These are phyloP conservation scores for Cupressus sempervirens DNA, from an alignment of 75 land plant species.

Conservation along the genomic window DNA sequence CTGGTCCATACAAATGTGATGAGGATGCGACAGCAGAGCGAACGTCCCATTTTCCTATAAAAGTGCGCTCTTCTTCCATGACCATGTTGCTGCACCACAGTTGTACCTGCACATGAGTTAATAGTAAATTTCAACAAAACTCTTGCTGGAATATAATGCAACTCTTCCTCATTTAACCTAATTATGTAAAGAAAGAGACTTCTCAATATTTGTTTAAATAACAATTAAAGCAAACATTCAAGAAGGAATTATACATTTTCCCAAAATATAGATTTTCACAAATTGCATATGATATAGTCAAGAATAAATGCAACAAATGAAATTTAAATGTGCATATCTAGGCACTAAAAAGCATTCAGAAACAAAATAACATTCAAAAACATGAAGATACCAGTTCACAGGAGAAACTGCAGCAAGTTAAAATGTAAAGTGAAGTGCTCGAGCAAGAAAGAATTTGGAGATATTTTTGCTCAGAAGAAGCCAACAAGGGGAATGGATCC, in stretches of 20 bases:
- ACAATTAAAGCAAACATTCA: no score
- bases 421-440: background rate
- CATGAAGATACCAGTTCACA: background rate
- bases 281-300: no score
- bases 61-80: slow-evolving; percentile 65
- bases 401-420: background rate
- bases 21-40: slow-evolving; percentile 42
- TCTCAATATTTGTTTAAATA: background rate
- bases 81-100: slow-evolving; percentile 87
- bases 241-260: no score
- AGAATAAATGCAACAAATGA: no score
- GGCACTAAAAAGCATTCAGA: no score
- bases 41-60: slow-evolving; percentile 83
- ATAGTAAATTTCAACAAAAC: background rate
- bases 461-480: background rate
- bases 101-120: slow-evolving; percentile 52
- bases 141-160: background rate
- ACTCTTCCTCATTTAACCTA: background rate
- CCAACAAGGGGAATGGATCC: background rate
- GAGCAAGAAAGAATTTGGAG: background rate
- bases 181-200: background rate
- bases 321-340: no score
- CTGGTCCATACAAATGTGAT: slow-evolving; percentile 58
- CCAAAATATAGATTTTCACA: no score
- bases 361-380: background rate